phyloP scores from a whole-genome alignment of 495 filamentous ascomycete species.

The Schizothecium vesticola region DNA sequence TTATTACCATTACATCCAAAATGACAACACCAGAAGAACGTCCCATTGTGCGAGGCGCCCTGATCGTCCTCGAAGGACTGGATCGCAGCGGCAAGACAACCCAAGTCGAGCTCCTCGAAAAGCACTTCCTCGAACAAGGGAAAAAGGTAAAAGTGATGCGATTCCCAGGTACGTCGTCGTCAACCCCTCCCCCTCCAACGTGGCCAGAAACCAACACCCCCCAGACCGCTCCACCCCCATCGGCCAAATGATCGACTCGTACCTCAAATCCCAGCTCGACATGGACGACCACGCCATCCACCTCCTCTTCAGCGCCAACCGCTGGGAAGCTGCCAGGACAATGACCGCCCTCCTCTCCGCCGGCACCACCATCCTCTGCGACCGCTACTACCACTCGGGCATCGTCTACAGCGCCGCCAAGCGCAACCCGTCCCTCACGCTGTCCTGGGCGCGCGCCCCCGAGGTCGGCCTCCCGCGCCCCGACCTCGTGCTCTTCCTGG shows the following conservation, averaged over 20 bases:
- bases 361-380: conserved; percentile 74
- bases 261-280: conserved; percentile 67
- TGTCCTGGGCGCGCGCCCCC: conserved; percentile 74
- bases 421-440: conserved; percentile 57
- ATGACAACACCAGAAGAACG: conserved; percentile 5
- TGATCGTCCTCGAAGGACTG: conserved; percentile 89
- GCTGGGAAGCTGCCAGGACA: conserved; percentile 75
- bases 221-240: conserved; percentile 83
- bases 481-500: conserved; percentile 82
- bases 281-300: conserved; percentile 92
- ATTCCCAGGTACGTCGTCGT: conserved; percentile 70
- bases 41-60: conserved; percentile 52
- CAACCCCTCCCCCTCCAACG: neutral
- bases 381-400: conserved; percentile 91
- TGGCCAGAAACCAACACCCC: neutral
- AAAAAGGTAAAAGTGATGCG: conserved; percentile 66
- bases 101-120: conserved; percentile 71
- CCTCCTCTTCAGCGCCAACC: conserved; percentile 90
- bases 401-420: conserved; percentile 96
- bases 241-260: conserved; percentile 82
- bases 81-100: conserved; percentile 95
- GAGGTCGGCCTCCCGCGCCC: conserved; percentile 85
- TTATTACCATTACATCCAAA: neutral
- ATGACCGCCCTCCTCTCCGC: conserved; percentile 56
- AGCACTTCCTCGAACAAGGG: conserved; percentile 54